Conservation (phyloP, 2,329 filamentous ascomycete genomes). For the Trichoderma guizhouense region DNA sequence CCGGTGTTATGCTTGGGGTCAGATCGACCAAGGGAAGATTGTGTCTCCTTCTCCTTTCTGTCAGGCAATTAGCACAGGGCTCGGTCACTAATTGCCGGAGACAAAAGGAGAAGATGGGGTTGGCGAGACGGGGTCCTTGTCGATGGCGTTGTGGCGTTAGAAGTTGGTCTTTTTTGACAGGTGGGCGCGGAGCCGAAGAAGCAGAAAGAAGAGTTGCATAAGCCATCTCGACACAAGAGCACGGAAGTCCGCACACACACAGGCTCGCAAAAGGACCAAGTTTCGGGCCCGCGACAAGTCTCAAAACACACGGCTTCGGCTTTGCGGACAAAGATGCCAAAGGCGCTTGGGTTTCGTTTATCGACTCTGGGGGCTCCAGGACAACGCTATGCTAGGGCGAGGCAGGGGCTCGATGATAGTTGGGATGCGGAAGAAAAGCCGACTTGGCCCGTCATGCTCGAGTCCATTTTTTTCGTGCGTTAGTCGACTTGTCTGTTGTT, state of each 20-base stretch:
- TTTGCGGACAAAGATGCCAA: background rate
- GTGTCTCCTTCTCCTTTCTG: constrained; percentile 8
- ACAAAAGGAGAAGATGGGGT: background rate
- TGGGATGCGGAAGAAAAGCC: constrained; percentile 10
- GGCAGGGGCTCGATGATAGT: background rate
- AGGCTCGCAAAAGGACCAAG: background rate
- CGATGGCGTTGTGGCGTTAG: constrained; percentile 2
- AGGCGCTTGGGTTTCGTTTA: constrained; percentile 13
- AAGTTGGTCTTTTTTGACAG: background rate
- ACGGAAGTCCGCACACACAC: background rate
- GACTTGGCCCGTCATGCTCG: constrained; percentile 9
- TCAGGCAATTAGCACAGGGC: constrained; percentile 4
- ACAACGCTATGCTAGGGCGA: background rate
- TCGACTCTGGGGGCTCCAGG: background rate
- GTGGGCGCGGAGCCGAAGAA: background rate
- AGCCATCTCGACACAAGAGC: background rate
- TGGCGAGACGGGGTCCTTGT: background rate
- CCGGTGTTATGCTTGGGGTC: background rate
- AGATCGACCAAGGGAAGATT: background rate
- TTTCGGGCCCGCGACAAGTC: background rate
- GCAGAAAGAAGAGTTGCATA: background rate
- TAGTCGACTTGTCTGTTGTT: constrained; percentile 3
- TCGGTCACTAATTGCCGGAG: background rate
- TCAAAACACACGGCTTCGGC: background rate
- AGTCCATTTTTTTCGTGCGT: constrained; percentile 8